Base-by-base conservation (phyloP, 2,329 filamentous ascomycete species). In the Myriosclerotinia curreyana region DNA sequence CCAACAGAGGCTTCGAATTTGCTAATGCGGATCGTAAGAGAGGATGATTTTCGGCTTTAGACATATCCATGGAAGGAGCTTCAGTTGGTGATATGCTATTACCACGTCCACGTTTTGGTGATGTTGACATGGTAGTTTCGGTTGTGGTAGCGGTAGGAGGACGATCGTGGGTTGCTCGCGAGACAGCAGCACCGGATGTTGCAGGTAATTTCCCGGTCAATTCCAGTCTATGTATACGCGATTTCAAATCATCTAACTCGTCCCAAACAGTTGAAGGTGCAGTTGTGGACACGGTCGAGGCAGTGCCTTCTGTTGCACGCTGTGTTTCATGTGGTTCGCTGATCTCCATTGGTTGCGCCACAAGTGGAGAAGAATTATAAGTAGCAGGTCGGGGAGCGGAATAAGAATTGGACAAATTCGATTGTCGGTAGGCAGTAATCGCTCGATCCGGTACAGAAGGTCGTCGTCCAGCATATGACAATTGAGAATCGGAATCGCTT, bases 241-340 rank as follows among this genome's bases (percentile, higher is more conserved):
- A 95, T 75, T 98, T 98, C 54, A 99, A 79, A 69, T 98, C 95
- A 71, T 98, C 95, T 36, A 99, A 79, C 76, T 99, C 95, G 74
- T 98, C 95, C 95, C 95, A 99, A 3, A 99, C 91, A 0, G 92
- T 97, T 2, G 92, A 96, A 15, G 93, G 91, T 1, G 91, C 92
- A 1, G 89, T 92, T 0, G 91, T 95, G 0, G 95, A 98, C 42
- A 90, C 83, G 0, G 90, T 94, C 0, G 95, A 98, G 71, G 95
- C 92, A 0, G 92, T 92, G 11, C 88, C 88, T 71, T 93, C 87
- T 36, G 79, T 70, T 22, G 76, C 77, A 65, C 83, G 78, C 50
- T 74, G 73, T 25, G 74, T 71, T 52, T 82, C 81, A 11, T 74
- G 72, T 48, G 73, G 76, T 75, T 80, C 65, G 72, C 76, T 65